Percentiles rank a stretch among this genome's conserved stretches.
Evolutionary conservation across 805 yeast species (phyloP).

Genomic region (Pichia nakasei): DNA sequence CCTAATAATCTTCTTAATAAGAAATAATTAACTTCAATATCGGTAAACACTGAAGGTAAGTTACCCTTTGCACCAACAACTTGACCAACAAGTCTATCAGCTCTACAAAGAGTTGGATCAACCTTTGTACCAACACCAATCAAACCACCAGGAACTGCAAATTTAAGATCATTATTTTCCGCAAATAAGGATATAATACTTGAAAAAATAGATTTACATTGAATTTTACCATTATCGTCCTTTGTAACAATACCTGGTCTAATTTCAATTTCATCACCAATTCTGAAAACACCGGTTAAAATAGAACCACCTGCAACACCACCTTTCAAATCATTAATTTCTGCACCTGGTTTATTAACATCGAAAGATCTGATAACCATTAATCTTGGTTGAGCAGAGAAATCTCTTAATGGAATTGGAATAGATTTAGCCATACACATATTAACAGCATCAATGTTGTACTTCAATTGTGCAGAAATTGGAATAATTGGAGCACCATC

Average conservation of each 20-base stretch:
- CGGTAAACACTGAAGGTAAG: slow-evolving; percentile 92
- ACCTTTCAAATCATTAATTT: slow-evolving; percentile 92
- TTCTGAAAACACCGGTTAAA: slow-evolving; percentile 89
- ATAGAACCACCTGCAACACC: slow-evolving; percentile 99
- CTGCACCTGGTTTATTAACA: slow-evolving; percentile 98
- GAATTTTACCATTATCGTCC: slow-evolving; percentile 79
- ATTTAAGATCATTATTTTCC: slow-evolving; percentile 94
- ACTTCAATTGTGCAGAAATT: slow-evolving; percentile 96
- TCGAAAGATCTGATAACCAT: slow-evolving; percentile 98
- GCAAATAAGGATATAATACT: slow-evolving; percentile 92
- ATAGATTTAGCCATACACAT: slow-evolving; percentile 90
- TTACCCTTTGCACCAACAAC: slow-evolving; percentile 97
- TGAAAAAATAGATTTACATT: slow-evolving; percentile 92
- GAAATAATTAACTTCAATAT: slow-evolving; percentile 95
- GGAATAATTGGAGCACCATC: slow-evolving; percentile 99
- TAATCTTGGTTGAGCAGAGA: slow-evolving; percentile 85
- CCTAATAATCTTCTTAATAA: slow-evolving; percentile 93
- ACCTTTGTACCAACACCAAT: slow-evolving; percentile 99
- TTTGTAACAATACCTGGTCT: slow-evolving; percentile 98
- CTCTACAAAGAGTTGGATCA: slow-evolving; percentile 98
- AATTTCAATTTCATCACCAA: slow-evolving; percentile 97
- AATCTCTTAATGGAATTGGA: slow-evolving; percentile 95
- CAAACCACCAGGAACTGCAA: slow-evolving; percentile 99
- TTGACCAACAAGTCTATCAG: slow-evolving; percentile 98
- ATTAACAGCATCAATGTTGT: slow-evolving; percentile 97